Evolutionary conservation across 768 basidiomycete species (phyloP), one percentile per base, ranked within the genome.

Genomic region (Trametopsis cervina): DNA sequence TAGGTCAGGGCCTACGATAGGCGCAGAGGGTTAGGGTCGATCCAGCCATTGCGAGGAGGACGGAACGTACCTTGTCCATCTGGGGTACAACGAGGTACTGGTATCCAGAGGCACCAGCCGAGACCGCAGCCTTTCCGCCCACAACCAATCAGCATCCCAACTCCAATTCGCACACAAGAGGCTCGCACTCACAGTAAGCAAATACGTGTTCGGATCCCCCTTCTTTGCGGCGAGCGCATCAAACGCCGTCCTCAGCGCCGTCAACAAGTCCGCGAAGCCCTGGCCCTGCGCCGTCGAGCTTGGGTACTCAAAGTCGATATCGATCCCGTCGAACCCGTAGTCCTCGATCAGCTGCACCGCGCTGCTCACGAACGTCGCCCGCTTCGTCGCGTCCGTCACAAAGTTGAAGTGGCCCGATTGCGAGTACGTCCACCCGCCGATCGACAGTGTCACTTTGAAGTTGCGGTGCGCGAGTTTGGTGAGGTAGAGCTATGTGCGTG

Each of bases 231-330:
- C 77, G 17, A 86, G 72, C 1, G 70, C 63, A 52, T 81, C 72
- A 49, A 92, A 80, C 0, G 77, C 84, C 9, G 70, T 63, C 25
- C 89, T 75, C 12, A 88, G 67, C 12, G 74, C 72, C 0, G 77
- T 80, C 47, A 82, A 61, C 15, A 92, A 76, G 49, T 76, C 69
- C 15, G 85, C 78, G 45, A 89, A 79, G 1, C 78, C 84, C 55
- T 78, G 74, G 1, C 83, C 85, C 56, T 83, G 77, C 0, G 63
- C 74, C 2, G 70, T 61, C 46, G 65, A 76, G 26, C 73, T 61
- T 0, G 88, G 85, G 57, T 83, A 90, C 64, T 92, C 89, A 63
- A 81, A 90, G 63, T 91, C 88, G 41, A 87, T 62, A 52, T 87
- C 83, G 59, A 87, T 76, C 44, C 89, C 89, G 57, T 90, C 89